Percentiles rank a stretch among this genome's conserved stretches.
These are phyloP conservation scores for Solanum tarapatanum DNA, from an alignment of 257 asterid species.

Conservation along the genomic window DNA sequence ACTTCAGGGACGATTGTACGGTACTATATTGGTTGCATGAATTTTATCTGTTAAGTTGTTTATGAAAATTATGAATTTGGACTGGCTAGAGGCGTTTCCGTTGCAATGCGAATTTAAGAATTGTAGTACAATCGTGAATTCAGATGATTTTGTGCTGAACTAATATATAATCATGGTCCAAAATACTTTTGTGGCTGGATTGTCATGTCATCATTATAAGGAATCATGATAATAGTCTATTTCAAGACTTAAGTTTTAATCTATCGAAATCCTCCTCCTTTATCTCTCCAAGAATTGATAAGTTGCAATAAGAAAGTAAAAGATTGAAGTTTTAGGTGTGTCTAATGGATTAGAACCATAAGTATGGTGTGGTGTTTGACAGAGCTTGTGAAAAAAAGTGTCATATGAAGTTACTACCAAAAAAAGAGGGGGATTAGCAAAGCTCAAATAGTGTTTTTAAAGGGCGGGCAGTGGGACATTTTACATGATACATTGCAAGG, in stretches of 20 bases:
- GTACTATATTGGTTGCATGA: not conserved
- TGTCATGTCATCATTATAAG: not conserved
- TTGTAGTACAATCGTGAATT: not conserved
- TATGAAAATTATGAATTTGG: not conserved
- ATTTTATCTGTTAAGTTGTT: not conserved
- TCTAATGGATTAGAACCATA: not conserved
- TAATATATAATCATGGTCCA: not conserved
- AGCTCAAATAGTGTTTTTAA: not conserved
- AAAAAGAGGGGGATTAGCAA: not conserved
- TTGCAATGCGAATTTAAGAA: not conserved
- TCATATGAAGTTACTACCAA: not conserved
- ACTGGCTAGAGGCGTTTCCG: not conserved
- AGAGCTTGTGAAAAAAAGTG: not conserved
- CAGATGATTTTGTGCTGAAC: not conserved
- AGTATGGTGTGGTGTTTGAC: not conserved
- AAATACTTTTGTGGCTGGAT: not conserved
- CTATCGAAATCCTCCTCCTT: not conserved
- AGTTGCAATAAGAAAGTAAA: not conserved
- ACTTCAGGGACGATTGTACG: not conserved
- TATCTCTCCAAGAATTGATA: not conserved
- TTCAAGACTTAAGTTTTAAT: not conserved
- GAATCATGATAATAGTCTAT: not conserved
- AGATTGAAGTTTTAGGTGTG: not conserved
- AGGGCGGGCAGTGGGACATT: not conserved
- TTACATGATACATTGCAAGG: not conserved